Evolutionary conservation across 768 basidiomycete species (phyloP), one percentile per base, ranked within the genome.

Genomic region (Amanita inopinata): DNA sequence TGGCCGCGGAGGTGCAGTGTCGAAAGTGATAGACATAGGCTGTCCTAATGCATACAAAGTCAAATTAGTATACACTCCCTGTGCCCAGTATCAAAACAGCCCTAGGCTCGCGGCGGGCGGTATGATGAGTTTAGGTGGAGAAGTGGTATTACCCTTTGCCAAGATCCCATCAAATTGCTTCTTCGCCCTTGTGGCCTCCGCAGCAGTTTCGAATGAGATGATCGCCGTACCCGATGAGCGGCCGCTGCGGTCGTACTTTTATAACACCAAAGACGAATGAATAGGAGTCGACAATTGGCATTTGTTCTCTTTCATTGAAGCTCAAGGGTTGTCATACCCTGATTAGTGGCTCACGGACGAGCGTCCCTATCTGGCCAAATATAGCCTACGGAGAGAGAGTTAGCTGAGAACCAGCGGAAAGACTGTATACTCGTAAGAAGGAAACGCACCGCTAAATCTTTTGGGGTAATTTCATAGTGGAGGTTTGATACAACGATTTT

Each of bases 181-280:
- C 64, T 87, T 87, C 41, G 90, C 91, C 46, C 73, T 70, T 28
- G 79, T 77, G 24, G 92, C 92, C 59, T 94, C 86, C 42, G 73
- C 70, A 12, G 73, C 53, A 2, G 80, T 87, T 62, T 88, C 83
- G 64, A 80, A 94, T 6, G 78, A 71, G 58, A 96, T 67, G 52
- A 78, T 74, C 45, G 84, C 92, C 52, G 78, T 71, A 46, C 92
- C 92, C 14, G 75, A 78, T 34, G 92, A 94, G 59, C 92, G 85
- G 51, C 92, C 92, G 53, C 91, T 93, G 59, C 85, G 82, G 67
- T 96, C 92, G 70, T 92, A 96, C 92, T 96, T 75, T 57, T 67
- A 65, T 51, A 46, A 46, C 54, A 52, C 53, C 53, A 65, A 60
- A 56, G 54, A 45, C 48, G 51, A 49, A 34, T 47, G 43, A 47